Percentiles rank a stretch among this genome's conserved stretches.
phyloP scores from a whole-genome alignment of 768 basidiomycete species.

The Collybia sp. region DNA sequence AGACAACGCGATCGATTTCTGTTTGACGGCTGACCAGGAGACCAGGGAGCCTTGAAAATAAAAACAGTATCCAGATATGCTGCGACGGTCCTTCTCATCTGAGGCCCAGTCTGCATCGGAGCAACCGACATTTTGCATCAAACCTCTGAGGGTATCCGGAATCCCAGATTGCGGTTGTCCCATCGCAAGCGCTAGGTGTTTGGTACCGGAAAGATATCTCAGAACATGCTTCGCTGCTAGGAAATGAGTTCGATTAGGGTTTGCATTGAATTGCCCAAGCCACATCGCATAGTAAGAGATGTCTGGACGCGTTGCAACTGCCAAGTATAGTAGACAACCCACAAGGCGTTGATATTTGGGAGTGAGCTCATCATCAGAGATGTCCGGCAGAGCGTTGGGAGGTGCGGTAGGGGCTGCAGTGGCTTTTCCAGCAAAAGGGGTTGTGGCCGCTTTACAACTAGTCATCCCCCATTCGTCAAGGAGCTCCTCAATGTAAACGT shows the following conservation, averaged over 20 bases:
- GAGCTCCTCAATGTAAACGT: slow-evolving; percentile 6
- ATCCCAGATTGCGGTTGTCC: slow-evolving; percentile 7
- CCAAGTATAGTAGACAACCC: slow-evolving; percentile 9
- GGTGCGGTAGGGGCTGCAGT: slow-evolving; percentile 2
- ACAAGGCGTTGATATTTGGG: slow-evolving; percentile 11
- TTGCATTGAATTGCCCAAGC: slow-evolving; percentile 22
- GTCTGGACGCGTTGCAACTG: slow-evolving; percentile 6
- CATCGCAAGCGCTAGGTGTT: too few relatives aligned
- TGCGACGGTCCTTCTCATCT: slow-evolving; percentile 13
- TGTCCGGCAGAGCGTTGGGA: slow-evolving; percentile 5
- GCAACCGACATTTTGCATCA: slow-evolving; percentile 8
- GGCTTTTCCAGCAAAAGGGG: too few relatives aligned
- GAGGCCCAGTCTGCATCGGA: slow-evolving; percentile 28
- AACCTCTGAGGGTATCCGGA: too few relatives aligned
- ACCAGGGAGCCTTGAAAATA: slow-evolving; percentile 9
- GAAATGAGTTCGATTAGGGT: slow-evolving; percentile 21
- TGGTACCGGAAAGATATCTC: slow-evolving; percentile 26
- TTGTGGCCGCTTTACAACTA: too few relatives aligned
- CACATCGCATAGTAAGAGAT: slow-evolving; percentile 4
- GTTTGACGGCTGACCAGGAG: slow-evolving; percentile 13
- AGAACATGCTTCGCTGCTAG: slow-evolving; percentile 25
- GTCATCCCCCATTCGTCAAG: too few relatives aligned
- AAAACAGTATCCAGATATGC: slow-evolving; percentile 16
- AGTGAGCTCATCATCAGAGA: slow-evolving; percentile 2
- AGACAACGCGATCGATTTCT: slow-evolving; percentile 11